Evolutionary conservation across 2,329 filamentous ascomycete species (phyloP).

Genomic region (Didymella sp.): DNA sequence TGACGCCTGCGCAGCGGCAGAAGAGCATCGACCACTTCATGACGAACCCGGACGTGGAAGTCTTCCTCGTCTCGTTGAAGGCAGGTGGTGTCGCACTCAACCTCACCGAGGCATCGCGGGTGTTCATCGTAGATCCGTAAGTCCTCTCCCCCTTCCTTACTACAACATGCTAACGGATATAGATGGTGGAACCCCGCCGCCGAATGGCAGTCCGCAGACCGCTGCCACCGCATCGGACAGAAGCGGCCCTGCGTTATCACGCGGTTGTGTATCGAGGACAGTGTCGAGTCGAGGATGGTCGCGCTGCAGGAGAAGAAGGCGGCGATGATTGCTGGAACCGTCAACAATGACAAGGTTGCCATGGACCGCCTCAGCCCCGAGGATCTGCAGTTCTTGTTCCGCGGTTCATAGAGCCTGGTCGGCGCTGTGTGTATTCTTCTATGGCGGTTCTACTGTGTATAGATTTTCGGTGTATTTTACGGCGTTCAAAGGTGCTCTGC

Average conservation of each 20-base stretch:
- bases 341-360: slow-evolving; percentile 89
- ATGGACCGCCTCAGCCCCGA: slow-evolving; percentile 90
- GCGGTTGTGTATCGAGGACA: slow-evolving; percentile 93
- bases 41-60: slow-evolving; percentile 91
- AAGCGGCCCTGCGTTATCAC: slow-evolving; percentile 93
- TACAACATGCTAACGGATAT: slow-evolving; percentile 34
- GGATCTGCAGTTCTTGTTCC: slow-evolving; percentile 96
- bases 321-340: slow-evolving; percentile 95
- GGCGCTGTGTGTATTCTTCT: too few species aligned
- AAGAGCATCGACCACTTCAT: slow-evolving; percentile 96
- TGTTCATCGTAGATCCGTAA: slow-evolving; percentile 96
- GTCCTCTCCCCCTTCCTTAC: slow-evolving; percentile 37
- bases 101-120: slow-evolving; percentile 89
- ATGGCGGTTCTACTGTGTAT: background rate
- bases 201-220: slow-evolving; percentile 96
- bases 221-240: slow-evolving; percentile 89
- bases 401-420: slow-evolving; percentile 69
- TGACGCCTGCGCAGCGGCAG: slow-evolving; percentile 92
- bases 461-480: background rate
- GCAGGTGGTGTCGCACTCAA: slow-evolving; percentile 96
- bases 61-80: slow-evolving; percentile 94
- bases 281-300: slow-evolving; percentile 94
- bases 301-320: slow-evolving; percentile 98
- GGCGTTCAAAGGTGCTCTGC: background rate
- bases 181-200: slow-evolving; percentile 99